These are phyloP conservation scores for Verticillium longisporum DNA, from an alignment of 2,329 filamentous ascomycete species.

Conservation along the genomic window DNA sequence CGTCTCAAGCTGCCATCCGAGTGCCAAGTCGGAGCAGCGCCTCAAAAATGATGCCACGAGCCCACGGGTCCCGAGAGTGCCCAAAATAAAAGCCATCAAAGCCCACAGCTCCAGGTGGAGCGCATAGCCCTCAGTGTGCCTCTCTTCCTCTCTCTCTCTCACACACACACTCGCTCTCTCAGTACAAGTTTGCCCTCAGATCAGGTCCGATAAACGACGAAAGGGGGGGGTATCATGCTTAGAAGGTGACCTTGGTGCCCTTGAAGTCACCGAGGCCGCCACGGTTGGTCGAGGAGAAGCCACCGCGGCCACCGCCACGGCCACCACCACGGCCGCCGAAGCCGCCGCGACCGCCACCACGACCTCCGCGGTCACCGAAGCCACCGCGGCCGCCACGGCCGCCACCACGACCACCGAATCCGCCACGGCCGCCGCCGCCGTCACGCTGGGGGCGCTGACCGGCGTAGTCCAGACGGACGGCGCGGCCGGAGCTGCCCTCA, in stretches of 20 bases:
- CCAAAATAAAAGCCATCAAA: constrained; percentile 37
- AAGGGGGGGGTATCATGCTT: constrained; percentile 17
- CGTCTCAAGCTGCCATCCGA: constrained; percentile 7
- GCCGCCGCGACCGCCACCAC: constrained; percentile 35
- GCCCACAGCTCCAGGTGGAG: constrained; percentile 37
- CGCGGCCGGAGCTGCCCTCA: constrained; percentile 61
- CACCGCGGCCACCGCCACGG: constrained; percentile 45
- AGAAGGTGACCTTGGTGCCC: constrained; percentile 75
- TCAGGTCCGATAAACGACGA: constrained; percentile 16
- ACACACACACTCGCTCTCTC: neutral
- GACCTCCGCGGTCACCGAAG: constrained; percentile 27
- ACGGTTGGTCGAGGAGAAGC: constrained; percentile 36
- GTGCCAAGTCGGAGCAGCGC: neutral
- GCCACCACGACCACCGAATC: constrained; percentile 39
- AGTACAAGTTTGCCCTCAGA: constrained; percentile 16
- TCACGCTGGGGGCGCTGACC: constrained; percentile 57
- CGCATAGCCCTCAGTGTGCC: constrained; percentile 3
- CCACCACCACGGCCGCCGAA: constrained; percentile 44
- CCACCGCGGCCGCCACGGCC: constrained; percentile 40
- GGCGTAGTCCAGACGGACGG: constrained; percentile 78
- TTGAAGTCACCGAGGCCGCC: constrained; percentile 38
- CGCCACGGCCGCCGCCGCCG: constrained; percentile 42
- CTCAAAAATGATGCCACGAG: constrained; percentile 18
- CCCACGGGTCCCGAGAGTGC: constrained; percentile 25
- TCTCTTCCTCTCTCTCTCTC: neutral